Base-by-base conservation (phyloP, 768 basidiomycete species). In the Boletellus ananas region DNA sequence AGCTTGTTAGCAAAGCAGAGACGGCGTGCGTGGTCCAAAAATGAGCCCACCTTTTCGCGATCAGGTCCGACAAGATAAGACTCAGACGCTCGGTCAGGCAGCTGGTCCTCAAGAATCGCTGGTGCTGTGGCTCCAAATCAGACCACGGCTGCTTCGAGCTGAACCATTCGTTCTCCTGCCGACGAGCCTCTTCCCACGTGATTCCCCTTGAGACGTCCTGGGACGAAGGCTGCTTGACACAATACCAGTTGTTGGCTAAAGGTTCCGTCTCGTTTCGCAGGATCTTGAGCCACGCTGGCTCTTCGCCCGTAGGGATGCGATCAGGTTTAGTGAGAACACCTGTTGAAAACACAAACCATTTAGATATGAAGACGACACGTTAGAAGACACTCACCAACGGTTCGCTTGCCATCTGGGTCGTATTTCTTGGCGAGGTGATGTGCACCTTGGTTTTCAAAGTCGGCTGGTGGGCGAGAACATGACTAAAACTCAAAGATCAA, bases 381-480 rank as follows among this genome's bases (percentile, higher is more conserved):
- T 77, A 75, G 23, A 17, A 58, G 6, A 4, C 14, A 45, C 75
- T 13, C 52, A 86, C 88, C 87, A 14, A 90, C 83, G 0, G 87
- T 90, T 4, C 86, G 74, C 43, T 74, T 75, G 0, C 87, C 86
- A 1, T 78, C 67, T 0, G 81, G 79, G 52, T 90, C 87, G 42
- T 76, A 68, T 13, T 68, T 43, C 57, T 81, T 83, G 0, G 85
- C 80, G 0, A 90, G 68, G n/a, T 76, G 70, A 50, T 84, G 81
- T 0, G 87, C 87, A 0, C 83, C 84, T 62, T 90, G 87, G 37
- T 87, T 91, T 56, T 90, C 85, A 17, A 86, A 87, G 54, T 91
- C 87, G 45, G 86, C 89, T 90, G 76, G 16, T 43, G 63, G 63
- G 54, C 78, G 39, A 33, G 20, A 3, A 21, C 16, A 12, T 52